Conservation (phyloP, 192 early-diverging fungal genomes). For the Entomortierella chlamydospora region DNA sequence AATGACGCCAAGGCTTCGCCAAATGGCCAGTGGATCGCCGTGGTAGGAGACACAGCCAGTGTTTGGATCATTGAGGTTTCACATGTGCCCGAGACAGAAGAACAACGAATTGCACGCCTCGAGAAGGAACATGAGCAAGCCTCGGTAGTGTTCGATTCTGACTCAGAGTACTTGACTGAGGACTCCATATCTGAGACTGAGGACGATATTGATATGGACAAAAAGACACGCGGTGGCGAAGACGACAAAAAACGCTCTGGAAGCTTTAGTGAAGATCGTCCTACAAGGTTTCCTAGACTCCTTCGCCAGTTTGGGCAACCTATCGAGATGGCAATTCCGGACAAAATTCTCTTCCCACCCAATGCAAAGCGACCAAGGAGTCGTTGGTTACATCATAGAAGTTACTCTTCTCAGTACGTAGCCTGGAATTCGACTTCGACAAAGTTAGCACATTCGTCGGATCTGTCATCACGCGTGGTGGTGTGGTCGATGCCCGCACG, state of each 20-base stretch:
- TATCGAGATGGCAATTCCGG: conserved; percentile 14
- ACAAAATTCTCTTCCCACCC: conserved; percentile 7
- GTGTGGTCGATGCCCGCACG: conserved; percentile 57
- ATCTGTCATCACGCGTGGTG: conserved; percentile 48
- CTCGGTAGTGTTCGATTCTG: not conserved
- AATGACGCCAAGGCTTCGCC: conserved; percentile 65
- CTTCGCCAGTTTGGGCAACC: conserved; percentile 34
- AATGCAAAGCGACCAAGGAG: not conserved
- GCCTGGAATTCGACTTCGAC: conserved; percentile 58
- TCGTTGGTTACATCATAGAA: not conserved
- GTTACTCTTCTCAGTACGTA: conserved; percentile 60
- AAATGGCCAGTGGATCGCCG: conserved; percentile 57
- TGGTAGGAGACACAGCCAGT: conserved; percentile 56
- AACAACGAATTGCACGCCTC: conserved; percentile 21
- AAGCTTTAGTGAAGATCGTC: not conserved
- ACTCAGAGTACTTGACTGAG: not conserved
- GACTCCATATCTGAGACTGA: conserved; percentile 6
- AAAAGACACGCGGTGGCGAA: not conserved
- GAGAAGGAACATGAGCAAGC: conserved; percentile 10
- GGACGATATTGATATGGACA: not conserved
- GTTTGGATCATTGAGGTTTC: conserved; percentile 50
- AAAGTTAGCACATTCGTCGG: conserved; percentile 64
- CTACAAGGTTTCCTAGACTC: conserved; percentile 8
- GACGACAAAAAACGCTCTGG: conserved; percentile 6
- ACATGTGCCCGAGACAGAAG: conserved; percentile 33